Base-by-base conservation (phyloP, 768 basidiomycete species). In the Tubosaeta sp. region DNA sequence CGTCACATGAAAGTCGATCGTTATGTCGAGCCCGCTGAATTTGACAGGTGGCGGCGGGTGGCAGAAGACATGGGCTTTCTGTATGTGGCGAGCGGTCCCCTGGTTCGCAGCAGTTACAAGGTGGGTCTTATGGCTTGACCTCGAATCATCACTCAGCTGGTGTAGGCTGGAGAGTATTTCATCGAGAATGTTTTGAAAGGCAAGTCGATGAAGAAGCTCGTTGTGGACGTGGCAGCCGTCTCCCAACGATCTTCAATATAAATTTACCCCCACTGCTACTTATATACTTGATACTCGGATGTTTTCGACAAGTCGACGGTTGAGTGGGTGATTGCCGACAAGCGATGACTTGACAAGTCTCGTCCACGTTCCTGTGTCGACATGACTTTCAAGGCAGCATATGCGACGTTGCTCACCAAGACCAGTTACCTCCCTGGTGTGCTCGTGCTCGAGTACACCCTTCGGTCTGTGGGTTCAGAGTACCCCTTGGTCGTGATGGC, bases 1-100 rank as follows among this genome's bases (percentile, higher is more conserved):
- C 82, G 86, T 27, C 97, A 99, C 71, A 98, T 99, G 97, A 99
- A 98, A 71, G 97, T 99, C 10, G 88, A 92, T 59, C 88, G 92
- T 29, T 99, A 99, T 62, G 93, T 98, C 22, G 84, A 91, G 54
- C 97, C 97, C 1, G 80, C 83, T 5, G 95, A 98, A 66, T 99
- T 98, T 61, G 88, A 90, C 55, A 74, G 78, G 51, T 99, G 95
- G 95, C 94, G 88, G 66, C 74, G 81, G 61, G 76, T 88, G 11
- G 95, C 97, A 7, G 92, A 97, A 63, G 82, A 84, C 55, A 86
- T 97, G 79, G 94, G 95, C 37, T 99, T 99, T 79, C 65, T 97
- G 42, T 99, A 99, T 61, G 95, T 97, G 33, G 97, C 97, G 9
- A 92, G 90, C 69, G 97, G 97, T 0, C 97, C 97, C 12, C 74